Evolutionary conservation across 1,284 basidiomycete genomes (phyloP).

Genomic region (Lignosus rhinocerotis): DNA sequence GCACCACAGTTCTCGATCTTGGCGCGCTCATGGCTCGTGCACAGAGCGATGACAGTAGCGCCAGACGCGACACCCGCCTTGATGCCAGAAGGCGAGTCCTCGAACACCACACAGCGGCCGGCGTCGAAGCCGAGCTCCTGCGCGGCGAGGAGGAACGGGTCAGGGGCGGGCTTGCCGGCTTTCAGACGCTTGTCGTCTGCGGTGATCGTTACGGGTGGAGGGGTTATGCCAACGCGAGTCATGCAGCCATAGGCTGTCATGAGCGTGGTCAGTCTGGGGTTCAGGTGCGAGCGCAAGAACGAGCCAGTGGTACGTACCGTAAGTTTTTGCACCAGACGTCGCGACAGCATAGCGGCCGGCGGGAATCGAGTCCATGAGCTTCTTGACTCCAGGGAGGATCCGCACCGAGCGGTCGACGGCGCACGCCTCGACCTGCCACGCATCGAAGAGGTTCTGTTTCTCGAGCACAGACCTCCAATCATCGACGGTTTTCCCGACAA

Average conservation of each 20-base stretch:
- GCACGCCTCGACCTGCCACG: slow-evolving; percentile 62
- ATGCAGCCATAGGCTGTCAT: slow-evolving; percentile 73
- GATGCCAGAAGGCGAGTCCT: slow-evolving; percentile 76
- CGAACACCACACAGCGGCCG: slow-evolving; percentile 65
- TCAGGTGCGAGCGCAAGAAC: too few relatives aligned
- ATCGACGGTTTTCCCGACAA: slow-evolving; percentile 33
- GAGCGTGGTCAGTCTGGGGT: too few relatives aligned
- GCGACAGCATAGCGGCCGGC: slow-evolving; percentile 71
- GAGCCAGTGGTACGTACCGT: too few relatives aligned
- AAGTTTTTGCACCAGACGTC: slow-evolving; percentile 75
- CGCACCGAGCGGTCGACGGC: slow-evolving; percentile 66
- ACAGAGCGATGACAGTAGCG: slow-evolving; percentile 75
- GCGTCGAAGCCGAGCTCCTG: slow-evolving; percentile 66
- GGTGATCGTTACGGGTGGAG: slow-evolving; percentile 74
- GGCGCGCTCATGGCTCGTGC: slow-evolving; percentile 60
- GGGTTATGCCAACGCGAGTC: slow-evolving; percentile 69
- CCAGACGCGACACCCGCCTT: slow-evolving; percentile 71
- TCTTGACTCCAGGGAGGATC: slow-evolving; percentile 73
- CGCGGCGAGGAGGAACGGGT: slow-evolving; percentile 77
- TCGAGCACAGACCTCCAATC: slow-evolving; percentile 26
- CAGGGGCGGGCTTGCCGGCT: slow-evolving; percentile 67
- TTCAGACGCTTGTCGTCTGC: slow-evolving; percentile 73
- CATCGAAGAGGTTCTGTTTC: slow-evolving; percentile 39
- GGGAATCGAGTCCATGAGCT: slow-evolving; percentile 69
- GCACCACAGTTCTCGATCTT: slow-evolving; percentile 65